These are phyloP conservation scores for Wallemia hederae DNA, from an alignment of 1,284 basidiomycete species.

Conservation along the genomic window DNA sequence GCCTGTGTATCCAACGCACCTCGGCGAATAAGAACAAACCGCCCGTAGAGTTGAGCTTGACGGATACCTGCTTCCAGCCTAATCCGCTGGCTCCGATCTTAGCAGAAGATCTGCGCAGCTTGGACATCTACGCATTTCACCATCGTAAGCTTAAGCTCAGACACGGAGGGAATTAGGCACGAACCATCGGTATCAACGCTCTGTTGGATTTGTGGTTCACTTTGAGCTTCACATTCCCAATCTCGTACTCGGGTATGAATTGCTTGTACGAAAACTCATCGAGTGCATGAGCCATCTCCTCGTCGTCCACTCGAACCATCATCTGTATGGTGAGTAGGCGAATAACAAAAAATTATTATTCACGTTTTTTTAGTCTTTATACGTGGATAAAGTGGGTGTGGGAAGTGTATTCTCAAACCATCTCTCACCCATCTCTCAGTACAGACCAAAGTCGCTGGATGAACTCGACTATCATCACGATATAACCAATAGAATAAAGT, in stretches of 20 bases:
- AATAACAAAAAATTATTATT: neutral
- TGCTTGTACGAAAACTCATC: neutral
- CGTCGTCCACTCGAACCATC: neutral
- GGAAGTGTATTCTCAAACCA: neutral
- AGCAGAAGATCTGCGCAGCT: neutral
- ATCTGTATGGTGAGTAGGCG: neutral
- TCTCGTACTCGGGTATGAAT: neutral
- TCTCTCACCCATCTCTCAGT: slow-evolving; percentile 22
- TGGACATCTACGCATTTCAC: neutral
- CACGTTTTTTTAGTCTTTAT: neutral
- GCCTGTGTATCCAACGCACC: neutral
- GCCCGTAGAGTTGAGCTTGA: neutral
- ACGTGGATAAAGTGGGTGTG: neutral
- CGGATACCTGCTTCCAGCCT: neutral
- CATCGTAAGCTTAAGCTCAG: too few relatives aligned
- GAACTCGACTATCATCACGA: slow-evolving; percentile 66
- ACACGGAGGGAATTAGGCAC: neutral
- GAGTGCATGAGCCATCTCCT: neutral
- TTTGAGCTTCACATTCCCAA: neutral
- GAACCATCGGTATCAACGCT: neutral
- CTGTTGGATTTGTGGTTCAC: neutral
- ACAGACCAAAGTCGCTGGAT: slow-evolving; percentile 55
- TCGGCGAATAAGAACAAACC: neutral
- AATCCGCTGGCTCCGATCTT: neutral
- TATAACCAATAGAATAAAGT: slow-evolving; percentile 48